Evolutionary conservation across 2,329 filamentous ascomycete genomes (phyloP), one percentile per base, ranked within the genome.

Genomic region (Xylaria sp.): DNA sequence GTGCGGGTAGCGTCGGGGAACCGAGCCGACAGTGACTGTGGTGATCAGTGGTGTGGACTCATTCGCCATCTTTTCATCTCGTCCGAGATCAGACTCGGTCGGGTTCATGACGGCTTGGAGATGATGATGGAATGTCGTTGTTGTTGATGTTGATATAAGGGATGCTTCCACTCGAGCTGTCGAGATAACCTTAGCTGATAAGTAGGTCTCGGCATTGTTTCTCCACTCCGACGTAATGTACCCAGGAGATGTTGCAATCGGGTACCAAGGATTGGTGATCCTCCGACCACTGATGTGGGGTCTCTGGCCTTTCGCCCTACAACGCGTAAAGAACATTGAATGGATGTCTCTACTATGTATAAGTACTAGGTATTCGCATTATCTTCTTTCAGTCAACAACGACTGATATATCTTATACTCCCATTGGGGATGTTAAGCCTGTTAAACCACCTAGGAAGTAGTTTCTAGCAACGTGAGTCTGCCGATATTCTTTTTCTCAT

Each of bases 11-110:
- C 85, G 77, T 59, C 72, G 76, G 63, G 76, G 76, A 55, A 76
- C 75, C 57, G 80, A 70, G 54, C 77, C 77, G 62, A 87, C 76
- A 17, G 68, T 79, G 54, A 90, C 82, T 47, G 82, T 85, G 64
- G 85, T 78, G 57, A 91, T 80, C 63, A 91, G 78, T 53, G 88
- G 88, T 46, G 86, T 89, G 52, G 76, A 77, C 75, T 91, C 87
- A 69, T 76, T 63, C 18, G 74, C 60, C 75, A 76, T 77, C 54
- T 63, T 73, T 24, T 63, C 63, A 59, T 64, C 57, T 43, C 46
- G 38, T 40, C 56, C 54, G 43, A 57, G 50, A 4, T 45, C 39
- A 49, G 47, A 34, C 39, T 50, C 37, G 45, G 41, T 29, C 41
- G 37, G 42, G 39, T 44, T 52, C 56, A 59, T 58, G 56, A 45